These are phyloP conservation scores for Leccinum barrowsii DNA, from an alignment of 768 basidiomycete species.

Conservation along the genomic window DNA sequence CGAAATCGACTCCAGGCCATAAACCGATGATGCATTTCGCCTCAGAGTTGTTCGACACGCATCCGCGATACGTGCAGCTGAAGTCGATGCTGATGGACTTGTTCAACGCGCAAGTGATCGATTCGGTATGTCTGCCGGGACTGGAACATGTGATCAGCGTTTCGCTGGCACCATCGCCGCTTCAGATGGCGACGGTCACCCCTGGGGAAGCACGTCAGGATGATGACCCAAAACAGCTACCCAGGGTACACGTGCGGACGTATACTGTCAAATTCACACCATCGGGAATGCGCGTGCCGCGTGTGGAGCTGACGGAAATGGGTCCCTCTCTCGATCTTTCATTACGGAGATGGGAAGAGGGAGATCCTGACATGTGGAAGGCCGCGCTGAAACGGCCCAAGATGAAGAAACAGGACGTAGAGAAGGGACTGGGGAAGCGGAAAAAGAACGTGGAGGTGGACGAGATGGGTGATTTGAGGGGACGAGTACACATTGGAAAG, in stretches of 20 bases:
- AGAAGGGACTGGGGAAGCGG: constrained; percentile 87
- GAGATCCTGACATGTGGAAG: constrained; percentile 79
- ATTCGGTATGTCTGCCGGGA: constrained; percentile 78
- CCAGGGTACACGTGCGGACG: constrained; percentile 83
- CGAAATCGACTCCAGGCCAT: constrained; percentile 85
- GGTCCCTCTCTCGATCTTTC: constrained; percentile 86
- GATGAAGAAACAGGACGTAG: constrained; percentile 83
- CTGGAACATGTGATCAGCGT: constrained; percentile 88
- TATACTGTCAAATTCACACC: constrained; percentile 73
- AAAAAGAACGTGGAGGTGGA: constrained; percentile 94
- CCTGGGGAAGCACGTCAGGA: constrained; percentile 28
- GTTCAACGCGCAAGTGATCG: constrained; percentile 85
- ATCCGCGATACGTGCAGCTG: constrained; percentile 87
- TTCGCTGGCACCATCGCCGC: constrained; percentile 64
- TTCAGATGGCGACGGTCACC: not conserved
- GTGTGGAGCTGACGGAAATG: constrained; percentile 81
- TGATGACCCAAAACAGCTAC: constrained; percentile 51
- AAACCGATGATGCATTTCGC: constrained; percentile 95
- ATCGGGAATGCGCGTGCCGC: constrained; percentile 78
- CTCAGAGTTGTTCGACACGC: constrained; percentile 90
- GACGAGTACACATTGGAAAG: constrained; percentile 81
- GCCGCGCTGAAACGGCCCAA: constrained; percentile 81
- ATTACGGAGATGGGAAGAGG: constrained; percentile 67
- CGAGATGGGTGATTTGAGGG: constrained; percentile 96
- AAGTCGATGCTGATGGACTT: constrained; percentile 90